Evolutionary conservation across 2,329 filamentous ascomycete genomes (phyloP), one percentile per base, ranked within the genome.

Genomic region (Ophiobolus disseminans): DNA sequence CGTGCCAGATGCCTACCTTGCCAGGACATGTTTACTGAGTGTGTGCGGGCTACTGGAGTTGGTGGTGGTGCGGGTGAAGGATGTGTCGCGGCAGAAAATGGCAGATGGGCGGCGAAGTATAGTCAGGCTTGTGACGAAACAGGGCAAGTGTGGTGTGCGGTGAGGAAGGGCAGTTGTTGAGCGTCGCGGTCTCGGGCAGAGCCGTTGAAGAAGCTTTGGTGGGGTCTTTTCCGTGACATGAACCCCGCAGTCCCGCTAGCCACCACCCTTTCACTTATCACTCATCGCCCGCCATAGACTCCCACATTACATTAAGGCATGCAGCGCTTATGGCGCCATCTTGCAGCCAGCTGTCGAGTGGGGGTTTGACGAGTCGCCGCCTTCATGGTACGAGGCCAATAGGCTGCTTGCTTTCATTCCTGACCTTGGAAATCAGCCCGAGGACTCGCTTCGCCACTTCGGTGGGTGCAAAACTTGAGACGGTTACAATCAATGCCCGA

Each of bases 11-110:
- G 53, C 68, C 58, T 52, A 75, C 73, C 71, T 74, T 74, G 72
- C 73, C 73, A 75, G 69, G 73, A 75, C 73, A 75, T 75, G 65
- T 61, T 73, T 57, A 47, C 48, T 45, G 59, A 60, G 58, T 53
- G 45, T 60, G 57, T 62, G 65, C 46, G 57, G 55, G 57, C 47
- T 57, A 45, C 42, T 32, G 52, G 56, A 63, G 64, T 53, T 52
- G 50, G 50, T 50, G 47, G 48, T 34, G 54, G 45, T 50, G 44
- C 46, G 23, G 37, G 48, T 45, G 51, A 45, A 41, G 53, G 44
- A 42, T 21, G 40, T 31, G 44, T 50, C 34, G 52, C 52, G 45
- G 44, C 40, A 41, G 45, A 39, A 39, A 28, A 48, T 48, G 40
- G 51, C 36, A 38, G 46, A 37, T 48, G 44, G 40, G 48, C 36